Evolutionary conservation across 1,284 basidiomycete genomes (phyloP).

Genomic region (Ganoderma lucidum): DNA sequence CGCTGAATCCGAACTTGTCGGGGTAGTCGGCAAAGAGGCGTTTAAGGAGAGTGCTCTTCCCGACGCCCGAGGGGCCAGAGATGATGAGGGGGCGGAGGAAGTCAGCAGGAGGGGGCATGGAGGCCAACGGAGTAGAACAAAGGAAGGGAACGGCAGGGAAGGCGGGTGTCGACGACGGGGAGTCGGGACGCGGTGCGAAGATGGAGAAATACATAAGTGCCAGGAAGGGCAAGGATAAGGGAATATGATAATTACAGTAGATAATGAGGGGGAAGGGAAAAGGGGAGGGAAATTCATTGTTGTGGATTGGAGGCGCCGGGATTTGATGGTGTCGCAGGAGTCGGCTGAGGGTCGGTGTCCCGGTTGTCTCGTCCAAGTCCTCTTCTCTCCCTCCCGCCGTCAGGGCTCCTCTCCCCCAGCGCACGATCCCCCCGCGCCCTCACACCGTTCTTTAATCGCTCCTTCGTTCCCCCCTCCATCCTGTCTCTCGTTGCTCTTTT

Average conservation of each 20-base stretch:
- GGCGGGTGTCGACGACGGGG: not conserved
- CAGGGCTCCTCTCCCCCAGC: slow-evolving; percentile 26
- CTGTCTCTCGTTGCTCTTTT: slow-evolving; percentile 35
- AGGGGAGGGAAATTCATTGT: not conserved
- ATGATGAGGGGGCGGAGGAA: slow-evolving; percentile 72
- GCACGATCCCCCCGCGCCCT: slow-evolving; percentile 25
- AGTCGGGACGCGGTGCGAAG: too few species aligned
- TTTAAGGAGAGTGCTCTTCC: slow-evolving; percentile 92
- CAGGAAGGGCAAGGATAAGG: slow-evolving; percentile 9
- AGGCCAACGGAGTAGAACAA: slow-evolving; percentile 19
- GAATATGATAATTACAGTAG: slow-evolving; percentile 11
- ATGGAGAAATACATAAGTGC: slow-evolving; percentile 16
- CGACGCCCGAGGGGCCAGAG: slow-evolving; percentile 90
- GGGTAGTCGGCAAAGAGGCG: slow-evolving; percentile 87
- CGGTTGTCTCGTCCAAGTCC: slow-evolving; percentile 17
- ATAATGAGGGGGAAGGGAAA: slow-evolving; percentile 15
- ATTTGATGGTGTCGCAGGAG: slow-evolving; percentile 20
- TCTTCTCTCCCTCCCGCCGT: slow-evolving; percentile 29
- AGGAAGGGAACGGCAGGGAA: slow-evolving; percentile 17
- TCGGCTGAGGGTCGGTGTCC: not conserved
- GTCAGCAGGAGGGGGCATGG: slow-evolving; percentile 42
- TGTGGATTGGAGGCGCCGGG: slow-evolving; percentile 15
- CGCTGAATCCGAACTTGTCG: slow-evolving; percentile 90
- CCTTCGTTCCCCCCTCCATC: slow-evolving; percentile 32
- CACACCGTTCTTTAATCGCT: slow-evolving; percentile 33